A percentile compares a stretch with the other conserved stretches of the same genome.
phyloP scores from a whole-genome alignment of 2,329 filamentous ascomycete genomes.

The Colletotrichum sp. region DNA sequence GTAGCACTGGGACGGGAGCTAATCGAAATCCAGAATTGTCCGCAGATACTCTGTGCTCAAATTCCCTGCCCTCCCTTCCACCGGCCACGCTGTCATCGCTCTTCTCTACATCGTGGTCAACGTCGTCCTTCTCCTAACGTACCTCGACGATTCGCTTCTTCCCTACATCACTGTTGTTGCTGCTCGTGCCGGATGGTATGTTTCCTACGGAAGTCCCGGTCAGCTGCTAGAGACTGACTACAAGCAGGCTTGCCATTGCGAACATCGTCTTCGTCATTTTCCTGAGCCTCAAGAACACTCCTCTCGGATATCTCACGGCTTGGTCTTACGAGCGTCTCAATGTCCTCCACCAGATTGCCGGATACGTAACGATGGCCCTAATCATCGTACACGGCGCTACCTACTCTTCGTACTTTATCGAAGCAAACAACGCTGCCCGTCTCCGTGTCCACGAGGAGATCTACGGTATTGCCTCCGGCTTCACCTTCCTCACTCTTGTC shows the following conservation, averaged over 20 bases:
- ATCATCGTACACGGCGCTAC: constrained; percentile 50
- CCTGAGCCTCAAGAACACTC: constrained; percentile 61
- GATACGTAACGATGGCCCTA: constrained; percentile 51
- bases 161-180: constrained; percentile 36
- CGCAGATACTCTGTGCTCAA: constrained; percentile 15
- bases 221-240: background rate
- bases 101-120: constrained; percentile 37
- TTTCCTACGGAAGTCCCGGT: background rate
- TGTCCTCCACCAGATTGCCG: constrained; percentile 58
- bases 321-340: constrained; percentile 66
- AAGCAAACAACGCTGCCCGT: constrained; percentile 26
- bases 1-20: background rate
- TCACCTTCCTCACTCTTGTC: constrained; percentile 48
- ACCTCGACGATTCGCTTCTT: constrained; percentile 35
- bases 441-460: constrained; percentile 45
- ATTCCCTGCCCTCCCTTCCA: constrained; percentile 14
- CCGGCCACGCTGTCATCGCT: constrained; percentile 34
- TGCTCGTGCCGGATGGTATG: constrained; percentile 43
- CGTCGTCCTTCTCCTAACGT: constrained; percentile 34
- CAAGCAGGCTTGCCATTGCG: constrained; percentile 38
- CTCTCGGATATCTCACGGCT: constrained; percentile 54
- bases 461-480: constrained; percentile 52
- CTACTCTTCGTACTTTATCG: constrained; percentile 47
- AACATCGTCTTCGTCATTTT: constrained; percentile 60
- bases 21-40: background rate